phyloP scores from a whole-genome alignment of 1,139 yeast species.

The Saccharomyces hybrid region DNA sequence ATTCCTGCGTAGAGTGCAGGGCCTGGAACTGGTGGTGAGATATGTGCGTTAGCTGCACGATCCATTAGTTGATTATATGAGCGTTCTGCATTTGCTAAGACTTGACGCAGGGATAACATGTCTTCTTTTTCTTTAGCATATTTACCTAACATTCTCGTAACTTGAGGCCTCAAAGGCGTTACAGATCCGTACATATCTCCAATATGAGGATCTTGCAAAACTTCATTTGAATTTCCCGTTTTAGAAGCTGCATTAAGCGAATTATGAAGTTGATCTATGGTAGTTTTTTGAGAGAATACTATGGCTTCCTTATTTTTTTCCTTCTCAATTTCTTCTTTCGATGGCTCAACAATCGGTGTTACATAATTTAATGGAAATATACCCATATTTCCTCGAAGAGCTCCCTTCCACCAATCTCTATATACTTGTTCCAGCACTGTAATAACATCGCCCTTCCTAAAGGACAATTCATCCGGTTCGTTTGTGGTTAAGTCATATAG shows the following conservation, averaged over 20 bases:
- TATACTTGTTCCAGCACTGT: slow-evolving; percentile 82
- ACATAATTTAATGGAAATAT: slow-evolving; percentile 94
- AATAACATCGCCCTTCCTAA: slow-evolving; percentile 67
- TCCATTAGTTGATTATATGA: slow-evolving; percentile 67
- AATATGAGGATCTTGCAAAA: slow-evolving; percentile 43
- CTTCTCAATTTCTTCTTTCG: slow-evolving; percentile 43
- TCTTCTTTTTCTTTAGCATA: slow-evolving; percentile 71
- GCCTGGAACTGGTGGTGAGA: slow-evolving; percentile 8
- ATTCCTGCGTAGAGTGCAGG: not conserved
- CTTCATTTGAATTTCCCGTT: slow-evolving; percentile 36
- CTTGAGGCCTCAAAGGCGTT: slow-evolving; percentile 62
- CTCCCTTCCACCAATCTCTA: slow-evolving; percentile 95
- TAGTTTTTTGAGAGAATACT: slow-evolving; percentile 42
- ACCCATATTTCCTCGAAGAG: slow-evolving; percentile 71
- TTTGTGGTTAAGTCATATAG: slow-evolving; percentile 69
- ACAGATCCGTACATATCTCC: slow-evolving; percentile 58
- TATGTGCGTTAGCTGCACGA: slow-evolving; percentile 25
- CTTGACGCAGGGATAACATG: slow-evolving; percentile 57
- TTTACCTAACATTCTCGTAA: slow-evolving; percentile 67
- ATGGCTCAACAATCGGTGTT: slow-evolving; percentile 62
- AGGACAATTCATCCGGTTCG: slow-evolving; percentile 64
- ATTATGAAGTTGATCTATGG: slow-evolving; percentile 54
- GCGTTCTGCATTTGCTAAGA: slow-evolving; percentile 58
- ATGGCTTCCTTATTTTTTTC: slow-evolving; percentile 39
- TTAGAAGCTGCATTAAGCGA: slow-evolving; percentile 22